phyloP scores from a whole-genome alignment of 257 asterid species.

The Solanum medicagineum region DNA sequence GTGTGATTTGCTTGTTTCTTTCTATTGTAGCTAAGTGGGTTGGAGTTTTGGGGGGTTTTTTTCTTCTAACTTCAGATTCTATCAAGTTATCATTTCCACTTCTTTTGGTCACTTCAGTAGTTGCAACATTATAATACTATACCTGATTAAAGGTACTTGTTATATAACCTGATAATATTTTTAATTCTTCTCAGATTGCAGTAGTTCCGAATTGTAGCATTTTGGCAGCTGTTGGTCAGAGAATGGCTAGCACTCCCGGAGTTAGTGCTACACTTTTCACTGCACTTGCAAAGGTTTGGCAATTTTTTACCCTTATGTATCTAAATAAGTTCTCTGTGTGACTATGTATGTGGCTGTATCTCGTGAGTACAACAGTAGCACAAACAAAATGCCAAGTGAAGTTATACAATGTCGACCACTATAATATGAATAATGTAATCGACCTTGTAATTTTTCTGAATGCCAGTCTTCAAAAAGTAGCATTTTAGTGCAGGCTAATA shows the following conservation, averaged over 20 bases:
- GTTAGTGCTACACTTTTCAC: conserved; percentile 95
- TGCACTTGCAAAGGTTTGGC: conserved; percentile 90
- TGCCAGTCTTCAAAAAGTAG: neutral
- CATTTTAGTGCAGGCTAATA: conserved; percentile 69
- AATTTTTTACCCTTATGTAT: neutral
- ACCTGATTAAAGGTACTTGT: neutral
- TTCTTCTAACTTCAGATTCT: neutral
- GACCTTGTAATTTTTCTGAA: neutral
- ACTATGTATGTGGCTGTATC: neutral
- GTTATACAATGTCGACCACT: neutral
- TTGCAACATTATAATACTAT: neutral
- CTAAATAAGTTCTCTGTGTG: neutral
- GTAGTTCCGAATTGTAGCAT: conserved; percentile 90
- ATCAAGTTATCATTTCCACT: neutral
- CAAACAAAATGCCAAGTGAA: neutral
- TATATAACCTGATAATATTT: neutral
- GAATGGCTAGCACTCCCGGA: conserved; percentile 99
- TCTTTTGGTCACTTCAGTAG: neutral
- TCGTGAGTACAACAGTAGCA: neutral
- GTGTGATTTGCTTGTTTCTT: neutral
- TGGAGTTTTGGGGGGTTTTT: neutral
- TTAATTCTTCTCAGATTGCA: conserved; percentile 53
- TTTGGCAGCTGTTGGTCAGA: conserved; percentile 97
- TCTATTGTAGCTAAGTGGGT: neutral
- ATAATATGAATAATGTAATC: neutral